These are phyloP conservation scores for Viola pubescens DNA, from an alignment of 441 rosid species.

Conservation along the genomic window DNA sequence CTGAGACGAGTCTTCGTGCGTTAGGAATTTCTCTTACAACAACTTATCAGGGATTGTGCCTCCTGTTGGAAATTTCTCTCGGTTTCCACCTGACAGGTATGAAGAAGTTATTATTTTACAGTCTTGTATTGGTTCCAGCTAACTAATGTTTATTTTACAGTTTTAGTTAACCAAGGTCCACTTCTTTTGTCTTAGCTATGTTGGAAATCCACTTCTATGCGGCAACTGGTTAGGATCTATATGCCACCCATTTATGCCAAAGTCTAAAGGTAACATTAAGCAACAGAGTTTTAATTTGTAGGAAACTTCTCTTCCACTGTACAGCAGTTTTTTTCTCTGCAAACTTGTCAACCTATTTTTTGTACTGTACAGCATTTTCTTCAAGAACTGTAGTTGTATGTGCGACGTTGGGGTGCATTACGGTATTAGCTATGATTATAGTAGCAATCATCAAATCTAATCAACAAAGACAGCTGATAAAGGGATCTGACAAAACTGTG, in stretches of 20 bases:
- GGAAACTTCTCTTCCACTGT: too few species aligned
- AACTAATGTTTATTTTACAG: not conserved
- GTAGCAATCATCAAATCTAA: conserved; percentile 63
- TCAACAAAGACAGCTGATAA: conserved; percentile 31
- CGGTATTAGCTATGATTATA: conserved; percentile 41
- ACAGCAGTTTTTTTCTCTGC: too few species aligned
- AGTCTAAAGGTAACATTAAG: conserved; percentile 41
- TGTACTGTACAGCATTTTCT: conserved; percentile 34
- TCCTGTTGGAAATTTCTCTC: conserved; percentile 49
- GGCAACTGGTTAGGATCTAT: conserved; percentile 82
- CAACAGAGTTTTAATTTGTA: not conserved
- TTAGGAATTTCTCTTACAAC: conserved; percentile 81
- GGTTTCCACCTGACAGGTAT: conserved; percentile 65
- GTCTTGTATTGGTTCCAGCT: not conserved
- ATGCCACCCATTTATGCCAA: conserved; percentile 47
- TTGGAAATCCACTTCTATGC: conserved; percentile 68
- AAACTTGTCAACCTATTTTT: not conserved
- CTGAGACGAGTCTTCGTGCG: not conserved
- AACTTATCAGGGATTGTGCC: conserved; percentile 76
- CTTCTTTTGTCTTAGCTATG: conserved; percentile 38
- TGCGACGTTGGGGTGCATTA: conserved; percentile 49
- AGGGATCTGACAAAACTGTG: conserved; percentile 26
- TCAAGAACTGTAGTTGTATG: conserved; percentile 56
- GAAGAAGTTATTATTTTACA: not conserved
- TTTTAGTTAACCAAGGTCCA: not conserved